Evolutionary conservation across 495 filamentous ascomycete species (phyloP), one percentile per base, ranked within the genome.

Genomic region (Neurospora sp.): DNA sequence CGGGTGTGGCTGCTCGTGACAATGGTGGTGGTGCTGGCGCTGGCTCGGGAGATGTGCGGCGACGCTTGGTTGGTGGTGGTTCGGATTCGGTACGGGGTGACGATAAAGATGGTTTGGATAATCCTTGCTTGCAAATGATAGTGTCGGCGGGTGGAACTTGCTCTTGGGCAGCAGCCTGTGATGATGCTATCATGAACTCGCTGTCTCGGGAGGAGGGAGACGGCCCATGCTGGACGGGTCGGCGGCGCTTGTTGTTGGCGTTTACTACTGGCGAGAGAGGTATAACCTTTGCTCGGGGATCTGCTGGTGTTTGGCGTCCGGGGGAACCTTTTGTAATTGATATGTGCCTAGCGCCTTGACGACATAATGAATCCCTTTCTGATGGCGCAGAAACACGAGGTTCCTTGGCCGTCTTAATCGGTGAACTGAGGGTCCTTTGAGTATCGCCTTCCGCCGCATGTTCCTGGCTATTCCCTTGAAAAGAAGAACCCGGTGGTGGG

Each of bases 51-150:
- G 72, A 75, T 37, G 70, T 73, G 37, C 77, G 70, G 0, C 71
- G 74, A 17, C 77, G 76, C 70, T 84, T 83, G 24, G 72, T n/a
- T 4, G 77, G 76, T 0, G 78, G 77, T 17, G 84, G 83, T 40
- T 82, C 82, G 0, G 83, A 84, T 45, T 82, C 80, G 0, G 81
- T 80, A 39, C 83, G 75, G 24, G 38, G 59, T 54, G 73, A 73
- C 1, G 78, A 42, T 7, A 17, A 76, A 38, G 39, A 39, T 11
- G 72, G 48, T 1, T 66, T 19, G 37, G 5, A 4, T 31, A 19
- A 39, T 73, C 71, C 48, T 77, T 69, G 10, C 59, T 34, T 31
- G 9, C 9, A 2, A 66, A 66, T 3, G 39, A 31, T 31, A 28
- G 34, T 4, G 69, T 6, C 21, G 17, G 42, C 8, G 28, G 71